Percentiles rank a stretch among this genome's conserved stretches.
phyloP scores from a whole-genome alignment of 108 stramenopile genomes.

The Cyclotella baltica region DNA sequence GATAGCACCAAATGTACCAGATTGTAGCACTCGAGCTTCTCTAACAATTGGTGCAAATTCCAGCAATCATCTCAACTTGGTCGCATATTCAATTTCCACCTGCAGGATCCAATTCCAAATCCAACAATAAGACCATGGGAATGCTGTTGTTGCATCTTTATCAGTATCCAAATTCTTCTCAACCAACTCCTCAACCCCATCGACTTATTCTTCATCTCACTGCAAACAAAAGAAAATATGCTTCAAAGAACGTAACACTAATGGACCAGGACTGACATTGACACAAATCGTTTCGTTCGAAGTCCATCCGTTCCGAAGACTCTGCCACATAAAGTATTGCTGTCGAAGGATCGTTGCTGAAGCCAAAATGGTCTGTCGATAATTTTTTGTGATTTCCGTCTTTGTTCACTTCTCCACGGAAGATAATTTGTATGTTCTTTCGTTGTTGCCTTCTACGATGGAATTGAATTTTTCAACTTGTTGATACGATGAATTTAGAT shows the following conservation, averaged over 20 bases:
- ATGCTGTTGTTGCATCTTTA: not conserved
- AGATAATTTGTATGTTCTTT: conserved; percentile 18
- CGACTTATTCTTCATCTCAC: conserved; percentile 73
- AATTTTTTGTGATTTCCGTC: conserved; percentile 22
- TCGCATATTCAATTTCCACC: too few species aligned
- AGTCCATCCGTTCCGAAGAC: conserved; percentile 90
- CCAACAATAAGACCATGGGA: too few species aligned
- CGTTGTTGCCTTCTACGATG: conserved; percentile 34
- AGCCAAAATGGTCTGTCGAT: conserved; percentile 93
- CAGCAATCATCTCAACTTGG: too few species aligned
- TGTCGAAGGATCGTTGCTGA: conserved; percentile 97
- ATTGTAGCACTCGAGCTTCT: too few species aligned
- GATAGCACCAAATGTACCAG: too few species aligned
- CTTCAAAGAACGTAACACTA: conserved; percentile 80
- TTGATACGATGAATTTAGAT: conserved; percentile 81
- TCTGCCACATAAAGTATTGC: conserved; percentile 89
- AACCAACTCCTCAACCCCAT: conserved; percentile 74
- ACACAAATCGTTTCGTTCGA: conserved; percentile 79
- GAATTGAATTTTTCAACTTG: conserved; percentile 45
- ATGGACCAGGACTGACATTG: conserved; percentile 81
- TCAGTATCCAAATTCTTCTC: not conserved
- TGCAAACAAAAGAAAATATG: conserved; percentile 86
- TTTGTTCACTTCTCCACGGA: not conserved
- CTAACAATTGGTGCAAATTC: too few species aligned
- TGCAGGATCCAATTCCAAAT: too few species aligned